Conservation (phyloP, 2,329 filamentous ascomycete genomes). For the Calonectria fujianensis region DNA sequence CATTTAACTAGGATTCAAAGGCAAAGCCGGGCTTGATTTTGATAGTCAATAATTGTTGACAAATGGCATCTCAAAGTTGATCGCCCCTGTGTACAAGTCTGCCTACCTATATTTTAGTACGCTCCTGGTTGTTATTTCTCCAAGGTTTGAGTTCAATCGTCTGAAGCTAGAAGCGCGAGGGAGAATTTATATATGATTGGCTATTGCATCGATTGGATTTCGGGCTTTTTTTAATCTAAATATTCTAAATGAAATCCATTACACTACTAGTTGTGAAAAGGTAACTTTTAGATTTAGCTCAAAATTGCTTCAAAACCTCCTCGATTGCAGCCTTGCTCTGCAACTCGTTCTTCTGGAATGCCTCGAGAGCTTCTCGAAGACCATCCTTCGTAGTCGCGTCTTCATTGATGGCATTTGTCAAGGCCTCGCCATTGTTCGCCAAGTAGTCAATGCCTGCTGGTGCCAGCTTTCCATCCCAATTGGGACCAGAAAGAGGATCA, state of each 20-base stretch:
- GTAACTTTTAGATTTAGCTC: background rate
- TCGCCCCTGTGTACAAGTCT: no score
- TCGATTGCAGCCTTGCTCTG: constrained; percentile 63
- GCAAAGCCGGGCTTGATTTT: no score
- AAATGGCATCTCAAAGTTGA: no score
- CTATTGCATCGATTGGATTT: background rate
- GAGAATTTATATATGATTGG: background rate
- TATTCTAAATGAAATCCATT: background rate
- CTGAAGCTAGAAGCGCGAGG: background rate
- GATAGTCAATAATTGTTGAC: no score
- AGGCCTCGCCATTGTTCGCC: constrained; percentile 63
- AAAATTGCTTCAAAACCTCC: constrained; percentile 45
- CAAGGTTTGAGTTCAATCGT: background rate
- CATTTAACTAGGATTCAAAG: no score
- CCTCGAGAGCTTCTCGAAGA: constrained; percentile 61
- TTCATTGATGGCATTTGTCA: constrained; percentile 64
- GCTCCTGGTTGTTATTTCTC: no score
- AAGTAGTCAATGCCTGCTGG: constrained; percentile 67
- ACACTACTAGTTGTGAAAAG: background rate
- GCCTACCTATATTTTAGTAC: no score
- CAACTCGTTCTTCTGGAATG: constrained; percentile 64
- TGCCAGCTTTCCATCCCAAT: constrained; percentile 63
- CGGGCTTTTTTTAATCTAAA: background rate
- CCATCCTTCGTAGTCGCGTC: constrained; percentile 62
- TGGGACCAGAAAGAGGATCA: constrained; percentile 63